Evolutionary conservation across 805 yeast genomes (phyloP).

Genomic region (Hemisphaericaspora nanyangensis): DNA sequence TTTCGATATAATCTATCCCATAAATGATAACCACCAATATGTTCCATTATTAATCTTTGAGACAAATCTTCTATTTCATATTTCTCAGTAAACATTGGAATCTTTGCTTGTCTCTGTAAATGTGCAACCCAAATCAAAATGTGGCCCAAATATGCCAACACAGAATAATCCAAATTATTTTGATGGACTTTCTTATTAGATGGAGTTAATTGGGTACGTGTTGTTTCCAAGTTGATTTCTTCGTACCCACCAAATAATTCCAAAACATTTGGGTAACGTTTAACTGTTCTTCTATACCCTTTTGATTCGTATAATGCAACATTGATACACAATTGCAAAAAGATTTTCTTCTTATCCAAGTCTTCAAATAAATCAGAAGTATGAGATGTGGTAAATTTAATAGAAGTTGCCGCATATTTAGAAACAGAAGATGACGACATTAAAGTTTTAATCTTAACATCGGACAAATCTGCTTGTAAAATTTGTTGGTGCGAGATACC

Average conservation of each 20-base stretch:
- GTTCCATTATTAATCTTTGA: slow-evolving; percentile 12
- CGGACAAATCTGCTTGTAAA: slow-evolving; percentile 25
- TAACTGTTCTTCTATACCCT: slow-evolving; percentile 27
- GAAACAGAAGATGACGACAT: slow-evolving; percentile 27
- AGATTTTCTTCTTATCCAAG: slow-evolving; percentile 15
- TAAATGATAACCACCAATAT: slow-evolving; percentile 37
- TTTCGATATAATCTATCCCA: slow-evolving; percentile 37
- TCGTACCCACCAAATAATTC: slow-evolving; percentile 26
- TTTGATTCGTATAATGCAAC: slow-evolving; percentile 34
- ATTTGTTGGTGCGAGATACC: slow-evolving; percentile 36
- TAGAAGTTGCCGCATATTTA: slow-evolving; percentile 25
- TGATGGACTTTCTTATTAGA: slow-evolving; percentile 31
- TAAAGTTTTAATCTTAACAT: slow-evolving; percentile 36
- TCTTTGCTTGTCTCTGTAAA: slow-evolving; percentile 16
- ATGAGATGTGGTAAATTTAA: slow-evolving; percentile 21
- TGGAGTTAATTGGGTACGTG: slow-evolving; percentile 29
- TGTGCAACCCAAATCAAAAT: slow-evolving; percentile 35
- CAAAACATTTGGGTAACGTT: slow-evolving; percentile 21
- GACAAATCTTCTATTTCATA: slow-evolving; percentile 17
- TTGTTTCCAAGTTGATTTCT: slow-evolving; percentile 30
- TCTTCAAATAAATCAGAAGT: slow-evolving; percentile 22
- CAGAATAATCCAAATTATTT: slow-evolving; percentile 35
- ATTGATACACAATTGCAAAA: slow-evolving; percentile 27
- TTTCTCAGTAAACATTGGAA: slow-evolving; percentile 12
- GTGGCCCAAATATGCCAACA: slow-evolving; percentile 35